Percentiles rank a stretch among this genome's conserved stretches.
Evolutionary conservation across 805 yeast species (phyloP).

Genomic region (Lipomyces chichibuensis): DNA sequence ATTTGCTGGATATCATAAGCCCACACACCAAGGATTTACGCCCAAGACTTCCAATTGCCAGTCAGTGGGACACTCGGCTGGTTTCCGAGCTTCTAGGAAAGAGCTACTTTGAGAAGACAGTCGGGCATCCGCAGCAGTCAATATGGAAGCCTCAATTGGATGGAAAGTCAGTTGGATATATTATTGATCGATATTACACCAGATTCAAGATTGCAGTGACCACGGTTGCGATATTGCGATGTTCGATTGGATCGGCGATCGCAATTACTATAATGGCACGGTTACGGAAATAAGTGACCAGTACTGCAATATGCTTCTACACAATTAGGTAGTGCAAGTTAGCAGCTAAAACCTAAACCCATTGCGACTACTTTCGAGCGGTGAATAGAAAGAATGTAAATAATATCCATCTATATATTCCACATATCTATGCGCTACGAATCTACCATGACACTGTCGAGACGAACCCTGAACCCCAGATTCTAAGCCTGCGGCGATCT

Average conservation of each 20-base stretch:
- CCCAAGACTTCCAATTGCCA: conserved; percentile 22
- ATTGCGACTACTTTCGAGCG: too few relatives aligned
- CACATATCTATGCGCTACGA: too few relatives aligned
- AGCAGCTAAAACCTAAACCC: too few relatives aligned
- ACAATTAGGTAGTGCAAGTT: too few relatives aligned
- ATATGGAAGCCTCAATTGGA: background rate
- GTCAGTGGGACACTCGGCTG: conserved; percentile 18
- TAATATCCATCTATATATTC: too few relatives aligned
- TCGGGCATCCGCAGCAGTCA: background rate
- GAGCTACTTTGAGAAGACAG: conserved; percentile 8
- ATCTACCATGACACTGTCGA: too few relatives aligned
- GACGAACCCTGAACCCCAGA: too few relatives aligned
- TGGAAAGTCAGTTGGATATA: background rate
- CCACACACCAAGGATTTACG: conserved; percentile 10
- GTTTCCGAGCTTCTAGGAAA: conserved; percentile 21
- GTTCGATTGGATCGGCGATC: conserved; percentile 1
- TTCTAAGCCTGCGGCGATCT: too few relatives aligned
- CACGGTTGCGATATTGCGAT: background rate
- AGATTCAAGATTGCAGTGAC: background rate
- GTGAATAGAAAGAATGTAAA: too few relatives aligned
- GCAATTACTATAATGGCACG: background rate
- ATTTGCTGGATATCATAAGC: conserved; percentile 35
- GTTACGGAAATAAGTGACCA: background rate
- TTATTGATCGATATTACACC: background rate
- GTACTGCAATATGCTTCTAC: too few relatives aligned